Percentiles rank a stretch among this genome's conserved stretches.
These are phyloP conservation scores for Solanum medicagineum DNA, from an alignment of 257 asterid genomes.

Conservation along the genomic window DNA sequence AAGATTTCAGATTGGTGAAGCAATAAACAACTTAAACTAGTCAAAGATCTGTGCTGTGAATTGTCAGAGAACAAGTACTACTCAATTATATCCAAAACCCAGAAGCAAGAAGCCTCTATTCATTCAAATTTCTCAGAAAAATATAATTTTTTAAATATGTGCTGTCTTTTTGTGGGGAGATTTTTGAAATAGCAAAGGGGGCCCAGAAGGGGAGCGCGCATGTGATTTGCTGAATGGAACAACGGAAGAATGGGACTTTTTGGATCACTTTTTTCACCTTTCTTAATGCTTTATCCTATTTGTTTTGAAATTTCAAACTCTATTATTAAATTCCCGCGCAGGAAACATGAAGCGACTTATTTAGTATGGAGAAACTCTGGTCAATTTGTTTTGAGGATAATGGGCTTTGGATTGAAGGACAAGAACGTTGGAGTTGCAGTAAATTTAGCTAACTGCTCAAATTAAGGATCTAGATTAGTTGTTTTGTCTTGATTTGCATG, in stretches of 20 bases:
- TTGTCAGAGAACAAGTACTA: neutral
- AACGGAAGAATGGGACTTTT: neutral
- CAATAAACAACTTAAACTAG: neutral
- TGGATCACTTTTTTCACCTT: neutral
- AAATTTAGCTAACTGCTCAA: neutral
- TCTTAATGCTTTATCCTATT: neutral
- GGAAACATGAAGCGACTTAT: neutral
- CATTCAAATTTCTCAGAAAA: neutral
- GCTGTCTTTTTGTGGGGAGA: neutral
- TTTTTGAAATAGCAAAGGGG: neutral
- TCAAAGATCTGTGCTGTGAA: constrained; percentile 20
- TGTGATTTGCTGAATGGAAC: neutral
- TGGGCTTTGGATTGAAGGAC: neutral
- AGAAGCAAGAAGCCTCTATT: neutral
- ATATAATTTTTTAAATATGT: neutral
- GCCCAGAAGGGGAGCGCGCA: neutral
- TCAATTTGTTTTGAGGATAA: neutral
- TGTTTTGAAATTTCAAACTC: neutral
- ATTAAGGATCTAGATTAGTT: neutral
- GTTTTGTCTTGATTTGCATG: neutral
- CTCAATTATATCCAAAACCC: neutral
- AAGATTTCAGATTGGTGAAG: constrained; percentile 1
- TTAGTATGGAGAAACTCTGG: no score
- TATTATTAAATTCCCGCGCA: neutral
- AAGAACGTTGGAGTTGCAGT: neutral